Conservation (phyloP, 768 basidiomycete species). For the Mycena vulgaris region DNA sequence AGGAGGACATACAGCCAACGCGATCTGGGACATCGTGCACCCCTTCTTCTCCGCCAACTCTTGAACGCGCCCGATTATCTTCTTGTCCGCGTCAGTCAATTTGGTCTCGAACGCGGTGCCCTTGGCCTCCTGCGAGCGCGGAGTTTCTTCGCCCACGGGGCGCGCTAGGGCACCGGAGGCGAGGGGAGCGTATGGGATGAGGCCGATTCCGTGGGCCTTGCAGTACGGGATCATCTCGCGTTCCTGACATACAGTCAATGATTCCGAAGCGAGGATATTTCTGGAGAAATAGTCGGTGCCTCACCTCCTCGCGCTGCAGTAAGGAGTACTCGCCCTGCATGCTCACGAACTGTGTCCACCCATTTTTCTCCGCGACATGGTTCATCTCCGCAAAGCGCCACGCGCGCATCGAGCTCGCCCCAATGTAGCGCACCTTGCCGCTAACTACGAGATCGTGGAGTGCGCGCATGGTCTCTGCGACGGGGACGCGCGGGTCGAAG, state of each 20-base stretch:
- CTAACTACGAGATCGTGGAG: conserved; percentile 60
- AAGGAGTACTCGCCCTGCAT: conserved; percentile 71
- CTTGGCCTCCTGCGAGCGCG: conserved; percentile 31
- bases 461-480: conserved; percentile 62
- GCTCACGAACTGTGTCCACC: conserved; percentile 69
- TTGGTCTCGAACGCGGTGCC: conserved; percentile 41
- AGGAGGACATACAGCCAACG: conserved; percentile 49
- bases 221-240: conserved; percentile 63
- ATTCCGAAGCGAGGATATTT: neutral
- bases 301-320: conserved; percentile 67
- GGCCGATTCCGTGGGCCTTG: conserved; percentile 65
- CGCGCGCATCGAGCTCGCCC: conserved; percentile 62
- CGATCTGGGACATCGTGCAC: conserved; percentile 61
- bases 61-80: conserved; percentile 57
- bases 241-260: conserved; percentile 50
- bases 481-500: conserved; percentile 50
- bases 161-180: conserved; percentile 56
- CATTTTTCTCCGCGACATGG: conserved; percentile 58
- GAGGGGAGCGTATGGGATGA: conserved; percentile 69
- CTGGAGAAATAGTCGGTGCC: neutral
- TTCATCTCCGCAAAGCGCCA: conserved; percentile 64
- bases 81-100: conserved; percentile 44
- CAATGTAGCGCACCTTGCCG: conserved; percentile 62
- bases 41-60: conserved; percentile 59
- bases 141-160: conserved; percentile 48